phyloP scores from a whole-genome alignment of 768 basidiomycete species.

The Cytidiella melzeri region DNA sequence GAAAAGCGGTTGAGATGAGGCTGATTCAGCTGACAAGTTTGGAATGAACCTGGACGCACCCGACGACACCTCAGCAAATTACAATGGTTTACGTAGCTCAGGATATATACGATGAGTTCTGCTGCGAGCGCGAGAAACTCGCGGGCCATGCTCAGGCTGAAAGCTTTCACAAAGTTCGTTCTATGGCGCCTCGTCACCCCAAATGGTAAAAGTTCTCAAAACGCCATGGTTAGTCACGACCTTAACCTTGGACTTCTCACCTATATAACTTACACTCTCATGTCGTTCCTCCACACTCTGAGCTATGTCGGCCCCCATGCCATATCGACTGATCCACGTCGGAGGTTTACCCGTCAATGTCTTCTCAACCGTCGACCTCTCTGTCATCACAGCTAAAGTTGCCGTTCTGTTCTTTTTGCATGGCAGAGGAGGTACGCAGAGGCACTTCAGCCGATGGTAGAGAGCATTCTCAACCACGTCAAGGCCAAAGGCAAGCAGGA shows the following conservation, averaged over 20 bases:
- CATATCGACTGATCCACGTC: no score
- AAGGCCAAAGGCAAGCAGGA: slow-evolving; percentile 12
- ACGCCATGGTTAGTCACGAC: no score
- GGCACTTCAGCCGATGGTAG: slow-evolving; percentile 26
- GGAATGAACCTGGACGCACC: slow-evolving; percentile 3
- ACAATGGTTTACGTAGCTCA: slow-evolving; percentile 6
- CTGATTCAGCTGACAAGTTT: neutral
- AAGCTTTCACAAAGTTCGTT: no score
- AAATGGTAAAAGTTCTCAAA: no score
- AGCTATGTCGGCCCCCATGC: no score
- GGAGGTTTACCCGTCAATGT: slow-evolving; percentile 25
- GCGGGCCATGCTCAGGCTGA: no score
- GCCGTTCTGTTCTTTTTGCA: slow-evolving; percentile 42
- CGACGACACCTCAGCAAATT: slow-evolving; percentile 8
- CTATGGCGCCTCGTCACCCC: no score
- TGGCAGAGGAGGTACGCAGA: slow-evolving; percentile 33
- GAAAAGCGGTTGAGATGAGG: neutral
- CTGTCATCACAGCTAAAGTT: slow-evolving; percentile 11
- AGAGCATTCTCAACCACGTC: slow-evolving; percentile 26
- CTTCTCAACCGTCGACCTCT: slow-evolving; percentile 15
- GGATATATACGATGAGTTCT: slow-evolving; percentile 9
- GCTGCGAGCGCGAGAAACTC: neutral
- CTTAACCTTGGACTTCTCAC: no score
- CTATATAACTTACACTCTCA: no score
- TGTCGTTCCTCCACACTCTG: no score